Evolutionary conservation across 768 basidiomycete genomes (phyloP), one percentile per base, ranked within the genome.

Genomic region (Pluteus cervinus): DNA sequence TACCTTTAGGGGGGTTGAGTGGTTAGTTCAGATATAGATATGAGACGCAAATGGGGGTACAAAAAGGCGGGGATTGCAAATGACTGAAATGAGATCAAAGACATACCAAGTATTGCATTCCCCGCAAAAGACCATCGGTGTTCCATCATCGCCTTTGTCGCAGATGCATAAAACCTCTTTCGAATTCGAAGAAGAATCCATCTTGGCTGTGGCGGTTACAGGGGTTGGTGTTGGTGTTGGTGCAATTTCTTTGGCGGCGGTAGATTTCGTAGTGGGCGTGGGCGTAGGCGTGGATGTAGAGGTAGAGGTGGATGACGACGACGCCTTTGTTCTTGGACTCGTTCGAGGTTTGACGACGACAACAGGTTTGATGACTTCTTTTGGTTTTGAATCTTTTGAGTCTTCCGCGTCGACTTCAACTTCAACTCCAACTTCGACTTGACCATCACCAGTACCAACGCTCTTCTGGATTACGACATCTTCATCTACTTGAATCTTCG

Each of bases 51-150:
- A 39, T 41, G 23, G 24, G 18, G 12, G 24, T 5, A 9, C 29
- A 20, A 33, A 31, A 33, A 51, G 43, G 25, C 39, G 4, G 32
- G 29, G 31, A 40, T 21, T 26, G 40, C 22, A 28, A 39, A 14
- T n/a, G 17, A 41, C 20, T 26, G 16, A 18, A 36, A 37, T 31
- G 37, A 14, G 14, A 31, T 10, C 11, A 25, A 14, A 7, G 12
- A 82, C 66, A 33, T 43, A 68, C 88, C 87, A 89, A 45, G 79
- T 79, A 17, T 62, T 67, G 55, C 88, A 91, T 36, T 71, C 64
- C 17, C 75, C 69, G 52, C 88, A 91, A 24, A 62, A 63, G 33
- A 90, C 79, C 86, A 89, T 88, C 9, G 86, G 86, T 5, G 81
- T 71, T 22, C 83, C 86, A 61, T 87, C 81, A 55, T 89, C 81